Evolutionary conservation across 129 eudicot genomes (phyloP).

Genomic region (Flaveria robusta): DNA sequence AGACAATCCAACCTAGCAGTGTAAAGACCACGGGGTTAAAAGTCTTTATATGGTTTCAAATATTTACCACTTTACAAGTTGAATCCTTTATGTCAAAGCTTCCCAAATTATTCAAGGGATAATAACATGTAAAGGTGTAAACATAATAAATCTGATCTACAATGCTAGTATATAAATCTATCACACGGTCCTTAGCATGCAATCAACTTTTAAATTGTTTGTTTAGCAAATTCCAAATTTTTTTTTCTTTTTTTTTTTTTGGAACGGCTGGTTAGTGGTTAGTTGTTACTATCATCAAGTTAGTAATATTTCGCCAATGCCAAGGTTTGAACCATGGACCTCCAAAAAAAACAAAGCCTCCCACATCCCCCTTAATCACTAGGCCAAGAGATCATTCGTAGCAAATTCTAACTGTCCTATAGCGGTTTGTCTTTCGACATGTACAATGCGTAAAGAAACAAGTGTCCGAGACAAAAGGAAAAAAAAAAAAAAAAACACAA

Average conservation of each 20-base stretch:
- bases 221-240: slow-evolving; percentile 5
- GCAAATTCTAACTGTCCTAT: background rate
- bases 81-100: slow-evolving; percentile 16
- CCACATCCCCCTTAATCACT: too few relatives aligned
- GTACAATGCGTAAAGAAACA: too few relatives aligned
- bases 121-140: background rate
- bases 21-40: slow-evolving; percentile 3
- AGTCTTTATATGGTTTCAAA: background rate
- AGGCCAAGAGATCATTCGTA: too few relatives aligned
- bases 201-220: background rate
- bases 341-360: too few relatives aligned
- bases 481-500: too few relatives aligned
- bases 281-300: too few relatives aligned
- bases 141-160: background rate
- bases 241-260: too few relatives aligned
- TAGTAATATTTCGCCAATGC: too few relatives aligned
- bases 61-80: background rate
- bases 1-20: slow-evolving; percentile 9
- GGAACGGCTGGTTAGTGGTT: too few relatives aligned
- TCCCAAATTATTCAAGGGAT: slow-evolving; percentile 7
- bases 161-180: background rate
- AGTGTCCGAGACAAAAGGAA: too few relatives aligned
- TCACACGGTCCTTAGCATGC: slow-evolving; percentile 4
- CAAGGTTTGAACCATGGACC: too few relatives aligned
- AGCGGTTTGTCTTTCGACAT: too few relatives aligned